A percentile compares a stretch with the other conserved stretches of the same genome.
Conservation (phyloP, 2,329 filamentous ascomycete species). For the Talaromyces sp. region DNA sequence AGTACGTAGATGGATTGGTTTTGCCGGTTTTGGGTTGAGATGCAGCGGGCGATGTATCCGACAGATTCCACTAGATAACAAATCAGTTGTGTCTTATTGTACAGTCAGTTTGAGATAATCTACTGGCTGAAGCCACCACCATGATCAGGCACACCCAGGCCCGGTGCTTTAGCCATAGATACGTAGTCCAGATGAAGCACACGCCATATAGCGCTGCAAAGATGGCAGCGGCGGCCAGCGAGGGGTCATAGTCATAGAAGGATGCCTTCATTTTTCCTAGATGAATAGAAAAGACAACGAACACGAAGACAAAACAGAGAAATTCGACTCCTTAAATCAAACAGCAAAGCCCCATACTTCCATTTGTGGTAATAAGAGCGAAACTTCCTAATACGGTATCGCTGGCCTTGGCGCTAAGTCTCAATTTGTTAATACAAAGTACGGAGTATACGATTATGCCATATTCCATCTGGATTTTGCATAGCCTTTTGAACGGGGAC, state of each 20-base stretch:
- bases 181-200: conserved; percentile 20
- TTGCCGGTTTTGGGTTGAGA: conserved; percentile 23
- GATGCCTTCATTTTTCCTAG: background rate
- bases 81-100: background rate
- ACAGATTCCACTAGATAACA: conserved; percentile 31
- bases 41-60: conserved; percentile 31
- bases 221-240: conserved; percentile 23
- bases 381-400: background rate
- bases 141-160: conserved; percentile 30
- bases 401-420: background rate
- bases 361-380: background rate
- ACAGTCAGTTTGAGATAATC: background rate
- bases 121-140: conserved; percentile 28
- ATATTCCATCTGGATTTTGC: background rate
- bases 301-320: background rate
- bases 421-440: too few relatives aligned
- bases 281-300: background rate
- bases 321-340: background rate
- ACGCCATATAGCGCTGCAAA: conserved; percentile 24
- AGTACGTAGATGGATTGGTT: conserved; percentile 26
- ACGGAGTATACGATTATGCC: too few relatives aligned
- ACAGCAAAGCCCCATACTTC: background rate
- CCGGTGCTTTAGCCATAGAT: conserved; percentile 30
- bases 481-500: background rate
- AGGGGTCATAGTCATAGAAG: conserved; percentile 22